A percentile compares a stretch with the other conserved stretches of the same genome.
Evolutionary conservation across 116 monocot genomes (phyloP).

Genomic region (Cymodocea nodosa): DNA sequence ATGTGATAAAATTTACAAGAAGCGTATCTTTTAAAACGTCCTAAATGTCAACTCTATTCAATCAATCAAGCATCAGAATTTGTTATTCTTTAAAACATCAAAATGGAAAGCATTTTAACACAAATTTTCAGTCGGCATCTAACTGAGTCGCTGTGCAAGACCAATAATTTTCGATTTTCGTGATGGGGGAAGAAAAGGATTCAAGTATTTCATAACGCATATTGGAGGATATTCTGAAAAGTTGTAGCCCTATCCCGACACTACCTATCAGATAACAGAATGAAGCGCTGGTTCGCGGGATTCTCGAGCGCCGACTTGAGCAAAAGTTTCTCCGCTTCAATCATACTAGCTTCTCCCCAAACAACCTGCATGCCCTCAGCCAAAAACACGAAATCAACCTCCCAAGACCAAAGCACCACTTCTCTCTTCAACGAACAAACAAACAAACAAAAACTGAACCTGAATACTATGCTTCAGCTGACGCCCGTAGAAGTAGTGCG

Average conservation of each 20-base stretch:
- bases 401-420: not conserved
- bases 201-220: not conserved
- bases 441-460: slow-evolving; percentile 16
- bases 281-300: slow-evolving; percentile 83
- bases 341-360: slow-evolving; percentile 95
- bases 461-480: slow-evolving; percentile 54
- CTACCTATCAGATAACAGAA: slow-evolving; percentile 92
- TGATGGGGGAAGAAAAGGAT: not conserved
- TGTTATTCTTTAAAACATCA: too few species aligned
- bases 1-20: too few species aligned
- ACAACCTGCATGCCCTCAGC: slow-evolving; percentile 57
- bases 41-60: too few species aligned
- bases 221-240: not conserved
- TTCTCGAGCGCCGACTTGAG: slow-evolving; percentile 53
- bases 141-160: too few species aligned
- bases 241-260: slow-evolving; percentile 2
- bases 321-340: slow-evolving; percentile 72
- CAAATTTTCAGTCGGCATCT: too few species aligned
- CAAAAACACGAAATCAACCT: not conserved
- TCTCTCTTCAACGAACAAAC: not conserved
- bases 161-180: too few species aligned
- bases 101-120: too few species aligned
- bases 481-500: slow-evolving; percentile 60
- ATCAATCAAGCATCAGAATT: too few species aligned
- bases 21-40: too few species aligned